Evolutionary conservation across 441 rosid species (phyloP).

Genomic region (Pelargonium citronellum): DNA sequence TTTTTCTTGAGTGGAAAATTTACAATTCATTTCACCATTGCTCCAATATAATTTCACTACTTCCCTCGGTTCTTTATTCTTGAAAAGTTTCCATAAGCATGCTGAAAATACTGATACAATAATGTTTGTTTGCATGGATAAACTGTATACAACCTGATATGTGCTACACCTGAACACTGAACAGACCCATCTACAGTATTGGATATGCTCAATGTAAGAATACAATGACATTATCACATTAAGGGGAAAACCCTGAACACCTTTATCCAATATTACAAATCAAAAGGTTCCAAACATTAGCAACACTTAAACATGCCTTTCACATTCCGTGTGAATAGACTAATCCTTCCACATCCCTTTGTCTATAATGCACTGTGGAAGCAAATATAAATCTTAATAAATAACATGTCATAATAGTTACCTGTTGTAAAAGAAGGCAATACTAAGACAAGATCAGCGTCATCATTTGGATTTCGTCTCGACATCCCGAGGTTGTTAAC

Average conservation of each 20-base stretch:
- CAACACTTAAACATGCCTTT: neutral
- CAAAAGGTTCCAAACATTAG: neutral
- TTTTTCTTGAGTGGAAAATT: neutral
- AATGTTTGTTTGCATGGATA: neutral
- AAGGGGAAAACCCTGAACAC: neutral
- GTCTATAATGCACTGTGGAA: neutral
- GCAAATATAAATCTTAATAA: neutral
- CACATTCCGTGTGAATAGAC: neutral
- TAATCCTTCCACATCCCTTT: neutral
- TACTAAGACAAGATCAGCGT: constrained; percentile 61
- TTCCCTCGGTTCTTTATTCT: too few species aligned
- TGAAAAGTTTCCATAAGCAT: too few species aligned
- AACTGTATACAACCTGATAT: neutral
- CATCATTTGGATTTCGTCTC: constrained; percentile 63
- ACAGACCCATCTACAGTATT: constrained; percentile 6
- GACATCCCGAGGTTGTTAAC: constrained; percentile 58
- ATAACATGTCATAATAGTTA: constrained; percentile 23
- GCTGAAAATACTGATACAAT: too few species aligned
- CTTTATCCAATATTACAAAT: neutral
- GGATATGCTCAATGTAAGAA: neutral
- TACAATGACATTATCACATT: neutral
- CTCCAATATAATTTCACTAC: too few species aligned
- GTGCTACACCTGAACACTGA: neutral
- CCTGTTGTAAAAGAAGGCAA: constrained; percentile 86
- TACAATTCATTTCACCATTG: neutral